Percentiles rank a stretch among this genome's conserved stretches.
Conservation (phyloP, 192 early-diverging fungal genomes). For the Rhizophlyctis rosea region DNA sequence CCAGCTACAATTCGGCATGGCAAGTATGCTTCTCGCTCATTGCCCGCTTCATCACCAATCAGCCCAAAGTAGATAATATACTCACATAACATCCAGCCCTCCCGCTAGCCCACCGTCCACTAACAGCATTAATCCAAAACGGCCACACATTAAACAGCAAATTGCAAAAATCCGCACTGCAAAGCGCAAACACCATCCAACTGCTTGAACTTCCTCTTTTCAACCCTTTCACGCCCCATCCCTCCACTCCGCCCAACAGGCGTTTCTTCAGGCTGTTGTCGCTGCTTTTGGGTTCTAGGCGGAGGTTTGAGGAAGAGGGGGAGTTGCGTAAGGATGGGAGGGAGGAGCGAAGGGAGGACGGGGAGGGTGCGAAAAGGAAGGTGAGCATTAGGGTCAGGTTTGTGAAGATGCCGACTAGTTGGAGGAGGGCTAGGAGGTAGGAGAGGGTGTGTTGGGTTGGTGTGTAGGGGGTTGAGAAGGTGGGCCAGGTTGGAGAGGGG, state of each 20-base stretch:
- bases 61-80: no score
- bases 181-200: constrained; percentile 2
- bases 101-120: not conserved
- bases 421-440: not conserved
- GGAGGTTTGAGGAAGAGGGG: no score
- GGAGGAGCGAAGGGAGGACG: no score
- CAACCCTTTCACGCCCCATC: not conserved
- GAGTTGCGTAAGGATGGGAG: no score
- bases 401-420: not conserved
- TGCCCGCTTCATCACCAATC: not conserved
- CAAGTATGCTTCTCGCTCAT: not conserved
- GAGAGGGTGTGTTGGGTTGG: not conserved
- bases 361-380: not conserved
- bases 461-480: not conserved
- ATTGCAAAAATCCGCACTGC: not conserved
- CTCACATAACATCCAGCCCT: not conserved
- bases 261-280: no score
- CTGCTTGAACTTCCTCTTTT: not conserved
- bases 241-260: no score
- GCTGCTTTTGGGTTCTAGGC: no score
- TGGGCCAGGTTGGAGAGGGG: not conserved
- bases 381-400: not conserved
- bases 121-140: not conserved
- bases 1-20: no score
- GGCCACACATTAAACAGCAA: not conserved